A percentile compares a stretch with the other conserved stretches of the same genome.
Evolutionary conservation across 225 moss, liverwort and hornwort genomes (phyloP).

Genomic region (Physcomitrellopsis africana): DNA sequence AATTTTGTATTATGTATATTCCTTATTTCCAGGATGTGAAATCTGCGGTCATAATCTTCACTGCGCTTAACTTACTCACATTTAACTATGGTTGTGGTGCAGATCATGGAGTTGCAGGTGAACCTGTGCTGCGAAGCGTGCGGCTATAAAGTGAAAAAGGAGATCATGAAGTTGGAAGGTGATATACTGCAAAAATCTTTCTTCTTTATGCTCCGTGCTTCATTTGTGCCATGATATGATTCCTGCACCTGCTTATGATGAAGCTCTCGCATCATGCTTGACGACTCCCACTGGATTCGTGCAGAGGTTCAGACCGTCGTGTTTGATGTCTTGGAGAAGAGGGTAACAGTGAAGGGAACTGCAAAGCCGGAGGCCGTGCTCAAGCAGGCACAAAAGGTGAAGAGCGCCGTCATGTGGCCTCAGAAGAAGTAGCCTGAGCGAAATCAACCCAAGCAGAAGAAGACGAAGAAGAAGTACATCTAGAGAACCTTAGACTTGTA

Average conservation of each 20-base stretch:
- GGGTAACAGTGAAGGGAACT: slow-evolving; percentile 38
- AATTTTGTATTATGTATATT: neutral
- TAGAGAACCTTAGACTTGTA: slow-evolving; percentile 3
- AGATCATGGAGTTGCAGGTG: slow-evolving; percentile 48
- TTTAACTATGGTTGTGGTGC: neutral
- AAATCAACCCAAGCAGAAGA: slow-evolving; percentile 26
- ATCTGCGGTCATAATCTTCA: slow-evolving; percentile 5
- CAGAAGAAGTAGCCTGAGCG: slow-evolving; percentile 36
- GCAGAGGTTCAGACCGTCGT: slow-evolving; percentile 36
- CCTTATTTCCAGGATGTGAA: no score
- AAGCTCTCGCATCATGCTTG: neutral
- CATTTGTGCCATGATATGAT: neutral
- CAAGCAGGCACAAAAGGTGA: slow-evolving; percentile 43
- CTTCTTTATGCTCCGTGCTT: neutral
- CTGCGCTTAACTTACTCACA: no score
- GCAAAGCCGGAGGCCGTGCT: slow-evolving; percentile 51
- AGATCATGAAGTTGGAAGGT: slow-evolving; percentile 49
- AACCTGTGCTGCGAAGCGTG: slow-evolving; percentile 38
- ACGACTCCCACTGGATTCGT: neutral
- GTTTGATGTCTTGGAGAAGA: slow-evolving; percentile 21
- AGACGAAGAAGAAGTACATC: slow-evolving; percentile 10
- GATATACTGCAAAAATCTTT: neutral
- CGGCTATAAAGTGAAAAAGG: slow-evolving; percentile 36
- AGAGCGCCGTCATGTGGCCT: slow-evolving; percentile 35
- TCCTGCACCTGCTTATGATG: neutral